phyloP scores from a whole-genome alignment of 805 yeast species.

The Candida bentonensis region DNA sequence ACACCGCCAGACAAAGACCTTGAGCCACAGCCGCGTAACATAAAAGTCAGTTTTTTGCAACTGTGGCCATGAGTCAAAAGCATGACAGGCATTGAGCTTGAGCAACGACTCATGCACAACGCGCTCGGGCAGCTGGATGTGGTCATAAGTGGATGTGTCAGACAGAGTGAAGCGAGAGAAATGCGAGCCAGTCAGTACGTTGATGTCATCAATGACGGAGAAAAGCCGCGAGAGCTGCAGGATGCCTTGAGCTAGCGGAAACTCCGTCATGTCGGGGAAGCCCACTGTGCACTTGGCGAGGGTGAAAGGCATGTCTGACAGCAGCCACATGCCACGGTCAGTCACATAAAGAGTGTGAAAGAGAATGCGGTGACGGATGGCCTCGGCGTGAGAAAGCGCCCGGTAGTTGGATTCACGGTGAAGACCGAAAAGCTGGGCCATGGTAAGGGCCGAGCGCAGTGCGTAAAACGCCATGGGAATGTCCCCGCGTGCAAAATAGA shows the following conservation, averaged over 20 bases:
- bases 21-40: neutral
- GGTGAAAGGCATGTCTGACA: neutral
- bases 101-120: neutral
- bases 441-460: neutral
- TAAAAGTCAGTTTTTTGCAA: neutral
- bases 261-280: neutral
- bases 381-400: neutral
- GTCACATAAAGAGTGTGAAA: neutral
- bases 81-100: neutral
- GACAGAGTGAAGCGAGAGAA: neutral
- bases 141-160: neutral
- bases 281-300: neutral
- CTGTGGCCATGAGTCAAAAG: neutral
- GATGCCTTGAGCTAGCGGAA: neutral
- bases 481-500: neutral
- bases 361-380: neutral
- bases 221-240: neutral
- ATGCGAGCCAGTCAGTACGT: neutral
- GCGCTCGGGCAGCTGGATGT: neutral
- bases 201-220: conserved; percentile 1
- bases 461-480: neutral
- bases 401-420: neutral
- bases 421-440: neutral
- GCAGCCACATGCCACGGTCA: neutral
- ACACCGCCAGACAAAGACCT: conserved; percentile 1